These are phyloP conservation scores for Nicotiana obtusifolia DNA, from an alignment of 257 asterid genomes.

Conservation along the genomic window DNA sequence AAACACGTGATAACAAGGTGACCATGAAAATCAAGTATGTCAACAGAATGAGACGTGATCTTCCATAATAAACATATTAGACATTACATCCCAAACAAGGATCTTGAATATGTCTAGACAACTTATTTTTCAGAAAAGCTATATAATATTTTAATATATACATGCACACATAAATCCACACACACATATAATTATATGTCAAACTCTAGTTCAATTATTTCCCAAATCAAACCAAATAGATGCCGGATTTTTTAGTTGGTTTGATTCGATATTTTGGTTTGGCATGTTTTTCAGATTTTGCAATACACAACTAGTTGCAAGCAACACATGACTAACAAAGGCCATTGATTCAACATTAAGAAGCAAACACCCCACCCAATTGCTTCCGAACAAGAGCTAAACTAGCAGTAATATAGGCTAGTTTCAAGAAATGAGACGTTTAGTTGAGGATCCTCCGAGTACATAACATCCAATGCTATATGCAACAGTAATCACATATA, in stretches of 20 bases:
- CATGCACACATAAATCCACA: too few species aligned
- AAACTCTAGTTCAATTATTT: not conserved
- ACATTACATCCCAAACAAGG: not conserved
- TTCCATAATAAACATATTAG: not conserved
- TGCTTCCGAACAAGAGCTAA: constrained; percentile 4
- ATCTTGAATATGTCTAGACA: not conserved
- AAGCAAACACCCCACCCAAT: not conserved
- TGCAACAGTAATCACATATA: not conserved
- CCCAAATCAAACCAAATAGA: not conserved
- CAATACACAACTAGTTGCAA: not conserved
- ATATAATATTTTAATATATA: not conserved
- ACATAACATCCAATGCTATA: constrained; percentile 1
- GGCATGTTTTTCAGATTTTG: not conserved
- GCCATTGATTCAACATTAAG: not conserved
- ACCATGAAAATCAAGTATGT: not conserved
- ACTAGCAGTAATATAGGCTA: not conserved
- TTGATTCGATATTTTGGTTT: not conserved
- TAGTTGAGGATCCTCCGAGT: not conserved
- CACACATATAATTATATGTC: not conserved
- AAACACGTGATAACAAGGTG: not conserved
- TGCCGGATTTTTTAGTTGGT: not conserved
- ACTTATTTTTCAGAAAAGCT: not conserved
- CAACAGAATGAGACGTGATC: not conserved
- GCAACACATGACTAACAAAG: not conserved
- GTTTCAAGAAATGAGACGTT: not conserved